Base-by-base conservation (phyloP, 2,329 filamentous ascomycete species). In the Thermoascus crustaceus region DNA sequence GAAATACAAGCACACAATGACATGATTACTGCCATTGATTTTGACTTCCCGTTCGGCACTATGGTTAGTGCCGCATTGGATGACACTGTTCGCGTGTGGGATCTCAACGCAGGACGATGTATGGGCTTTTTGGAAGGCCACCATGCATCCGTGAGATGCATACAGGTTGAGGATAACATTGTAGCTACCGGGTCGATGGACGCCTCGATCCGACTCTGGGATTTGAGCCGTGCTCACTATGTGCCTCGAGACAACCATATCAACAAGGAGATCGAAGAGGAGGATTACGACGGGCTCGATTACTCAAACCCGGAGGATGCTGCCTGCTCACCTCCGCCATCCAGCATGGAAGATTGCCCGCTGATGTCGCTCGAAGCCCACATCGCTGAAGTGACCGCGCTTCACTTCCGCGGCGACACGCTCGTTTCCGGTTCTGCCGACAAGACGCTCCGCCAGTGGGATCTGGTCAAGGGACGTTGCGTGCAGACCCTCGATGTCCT, bases 381-480 rank as follows among this genome's bases (percentile, higher is more conserved):
- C 53, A 80, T 98, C 17, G 89, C 86, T 45, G 89, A 95, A 66
- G 82, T 98, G 44, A 96, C 91, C 8, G 89, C 91, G 5, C 71
- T 98, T 16, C 82, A 96, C 63, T 94, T 98, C 65, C 76, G 80
- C 40, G 85, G 85, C 37, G 81, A 94, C 47, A 87, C 85, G 0
- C 73, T 98, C 10, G 87, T 98, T 20, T 98, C 91, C 2, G 91
- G 91, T 8, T 96, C 89, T 5, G 83, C 91, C 1, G 91, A 98
- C 66, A 98, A 98, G 71, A 98, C 91, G 1, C 70, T 98, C 37
- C 80, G 91, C 29, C 91, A 98, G 60, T 98, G 91, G 91, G 91
- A 98, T 67, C 72, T 98, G 32, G 85, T 89, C 52, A 95, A 88
- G 58, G 91, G 91, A n/a, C 82, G 91, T 32, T 96, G 91, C 60